Evolutionary conservation across 2,329 filamentous ascomycete species (phyloP).

Genomic region (Cyphellophora europaea): DNA sequence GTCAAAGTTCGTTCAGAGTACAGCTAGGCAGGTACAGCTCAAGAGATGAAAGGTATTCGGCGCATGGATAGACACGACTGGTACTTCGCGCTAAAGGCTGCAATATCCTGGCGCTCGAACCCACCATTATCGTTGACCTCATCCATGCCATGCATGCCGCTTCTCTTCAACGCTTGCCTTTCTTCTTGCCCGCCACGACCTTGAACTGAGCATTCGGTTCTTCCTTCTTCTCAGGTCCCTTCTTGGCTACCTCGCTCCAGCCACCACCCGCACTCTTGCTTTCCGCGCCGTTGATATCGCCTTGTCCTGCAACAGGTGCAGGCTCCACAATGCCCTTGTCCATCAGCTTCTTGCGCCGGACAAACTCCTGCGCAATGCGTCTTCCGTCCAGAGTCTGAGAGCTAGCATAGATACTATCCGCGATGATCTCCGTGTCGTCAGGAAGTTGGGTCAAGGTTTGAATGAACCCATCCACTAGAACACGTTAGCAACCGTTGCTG

Average conservation of each 20-base stretch:
- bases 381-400: conserved; percentile 85
- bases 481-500: neutral
- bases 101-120: no score
- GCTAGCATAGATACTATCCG: conserved; percentile 78
- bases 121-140: no score
- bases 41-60: no score
- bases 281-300: conserved; percentile 31
- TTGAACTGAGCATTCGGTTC: conserved; percentile 56
- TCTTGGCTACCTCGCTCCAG: conserved; percentile 98
- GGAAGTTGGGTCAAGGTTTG: conserved; percentile 66
- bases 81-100: no score
- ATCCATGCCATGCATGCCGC: no score
- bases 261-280: conserved; percentile 52
- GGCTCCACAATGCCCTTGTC: conserved; percentile 79
- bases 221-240: conserved; percentile 50
- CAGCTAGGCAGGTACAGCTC: no score
- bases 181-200: conserved; percentile 87
- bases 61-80: no score
- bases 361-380: conserved; percentile 89
- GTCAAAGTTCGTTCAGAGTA: no score
- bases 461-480: conserved; percentile 69
- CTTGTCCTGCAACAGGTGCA: conserved; percentile 44
- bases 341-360: conserved; percentile 84
- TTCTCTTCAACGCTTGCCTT: no score
- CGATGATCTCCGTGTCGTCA: conserved; percentile 69